These are phyloP conservation scores for Kernera saxatilis DNA, from an alignment of 345 rosid genomes.

Conservation along the genomic window DNA sequence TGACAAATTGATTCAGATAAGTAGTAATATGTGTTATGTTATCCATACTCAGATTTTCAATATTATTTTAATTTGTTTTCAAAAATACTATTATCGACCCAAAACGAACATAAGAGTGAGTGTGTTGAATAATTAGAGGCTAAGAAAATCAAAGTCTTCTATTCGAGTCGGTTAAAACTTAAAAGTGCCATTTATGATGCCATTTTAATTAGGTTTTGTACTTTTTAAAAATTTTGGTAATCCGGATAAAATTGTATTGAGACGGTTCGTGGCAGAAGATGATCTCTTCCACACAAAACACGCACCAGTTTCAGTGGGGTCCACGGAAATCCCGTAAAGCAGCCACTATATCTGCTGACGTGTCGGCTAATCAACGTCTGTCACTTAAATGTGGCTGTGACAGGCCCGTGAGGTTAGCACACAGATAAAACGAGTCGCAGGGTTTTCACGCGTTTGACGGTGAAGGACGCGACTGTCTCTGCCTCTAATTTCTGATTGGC, in stretches of 20 bases:
- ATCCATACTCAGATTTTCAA: too few species aligned
- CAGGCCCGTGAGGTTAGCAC: conserved; percentile 9
- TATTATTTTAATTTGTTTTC: too few species aligned
- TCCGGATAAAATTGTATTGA: neutral
- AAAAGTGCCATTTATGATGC: too few species aligned
- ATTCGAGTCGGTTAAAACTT: too few species aligned
- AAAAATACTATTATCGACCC: too few species aligned
- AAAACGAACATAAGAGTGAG: too few species aligned
- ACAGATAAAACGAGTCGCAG: conserved; percentile 3
- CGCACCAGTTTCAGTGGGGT: conserved; percentile 12
- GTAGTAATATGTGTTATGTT: too few species aligned
- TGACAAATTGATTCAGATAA: too few species aligned
- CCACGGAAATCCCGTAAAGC: conserved; percentile 12
- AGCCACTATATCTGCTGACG: conserved; percentile 26
- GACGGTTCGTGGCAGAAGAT: conserved; percentile 6
- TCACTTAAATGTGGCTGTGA: neutral
- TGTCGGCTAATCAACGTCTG: conserved; percentile 17
- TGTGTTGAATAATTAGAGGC: too few species aligned
- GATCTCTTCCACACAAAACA: conserved; percentile 13
- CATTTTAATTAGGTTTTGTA: neutral
- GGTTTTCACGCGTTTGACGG: conserved; percentile 24
- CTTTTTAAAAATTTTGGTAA: neutral
- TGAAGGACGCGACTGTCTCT: neutral
- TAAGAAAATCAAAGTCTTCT: too few species aligned
- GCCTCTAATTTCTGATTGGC: neutral